phyloP scores from a whole-genome alignment of 805 yeast genomes.

The Candida adriatica region DNA sequence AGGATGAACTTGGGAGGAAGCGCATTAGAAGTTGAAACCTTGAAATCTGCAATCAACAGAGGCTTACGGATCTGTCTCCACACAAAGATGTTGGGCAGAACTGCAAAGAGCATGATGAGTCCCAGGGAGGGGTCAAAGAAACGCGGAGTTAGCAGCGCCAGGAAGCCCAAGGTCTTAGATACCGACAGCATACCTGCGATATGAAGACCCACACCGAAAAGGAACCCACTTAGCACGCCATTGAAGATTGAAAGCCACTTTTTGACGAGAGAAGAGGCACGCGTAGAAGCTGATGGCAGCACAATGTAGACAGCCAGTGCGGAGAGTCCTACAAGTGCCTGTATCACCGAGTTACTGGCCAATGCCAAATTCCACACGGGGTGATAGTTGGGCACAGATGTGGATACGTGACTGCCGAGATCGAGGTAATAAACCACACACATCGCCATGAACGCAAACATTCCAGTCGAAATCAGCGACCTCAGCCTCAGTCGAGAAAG shows the following conservation, averaged over 20 bases:
- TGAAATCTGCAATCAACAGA: slow-evolving; percentile 17
- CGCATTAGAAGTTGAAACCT: slow-evolving; percentile 21
- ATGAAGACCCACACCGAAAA: slow-evolving; percentile 40
- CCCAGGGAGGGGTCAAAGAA: slow-evolving; percentile 42
- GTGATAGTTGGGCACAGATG: slow-evolving; percentile 5
- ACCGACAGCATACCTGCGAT: slow-evolving; percentile 42
- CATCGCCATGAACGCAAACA: slow-evolving; percentile 32
- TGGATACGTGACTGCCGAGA: slow-evolving; percentile 2
- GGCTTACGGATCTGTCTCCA: slow-evolving; percentile 26
- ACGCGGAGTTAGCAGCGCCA: slow-evolving; percentile 28
- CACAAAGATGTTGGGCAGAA: slow-evolving; percentile 37
- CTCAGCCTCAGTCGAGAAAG: slow-evolving; percentile 38
- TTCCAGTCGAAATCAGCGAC: slow-evolving; percentile 37
- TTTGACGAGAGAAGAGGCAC: background rate
- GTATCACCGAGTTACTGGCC: slow-evolving; percentile 1
- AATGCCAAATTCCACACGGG: slow-evolving; percentile 5
- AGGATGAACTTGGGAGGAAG: slow-evolving; percentile 27
- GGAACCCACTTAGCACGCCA: slow-evolving; percentile 25
- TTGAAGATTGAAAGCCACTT: slow-evolving; percentile 3
- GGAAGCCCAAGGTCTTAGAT: slow-evolving; percentile 38
- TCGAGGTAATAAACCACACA: slow-evolving; percentile 7
- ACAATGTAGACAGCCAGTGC: slow-evolving; percentile 18
- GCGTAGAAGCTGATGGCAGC: slow-evolving; percentile 21
- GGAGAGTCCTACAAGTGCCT: slow-evolving; percentile 4
- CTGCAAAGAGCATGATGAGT: slow-evolving; percentile 36